Evolutionary conservation across 179 eudicot species (phyloP), one percentile per base, ranked within the genome.

Genomic region (Camellia oleifera): DNA sequence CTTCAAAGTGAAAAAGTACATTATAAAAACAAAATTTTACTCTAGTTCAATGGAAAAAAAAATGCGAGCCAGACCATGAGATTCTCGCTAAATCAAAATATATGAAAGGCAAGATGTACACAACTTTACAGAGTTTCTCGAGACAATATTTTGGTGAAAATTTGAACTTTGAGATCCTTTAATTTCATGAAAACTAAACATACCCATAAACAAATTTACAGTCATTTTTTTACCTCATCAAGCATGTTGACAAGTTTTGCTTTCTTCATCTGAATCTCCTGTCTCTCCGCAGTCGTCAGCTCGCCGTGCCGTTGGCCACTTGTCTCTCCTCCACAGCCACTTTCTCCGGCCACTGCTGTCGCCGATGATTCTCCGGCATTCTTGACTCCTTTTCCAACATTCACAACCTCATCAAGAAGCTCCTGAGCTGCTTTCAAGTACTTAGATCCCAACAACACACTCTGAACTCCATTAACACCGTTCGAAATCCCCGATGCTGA

Each of bases 191-290:
- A 32, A 32, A 32, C 40, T 32, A 32, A 32, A 32, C 40, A 32
- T 32, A 32, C 40, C 46, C 44, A 44, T 46, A 20, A 3, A n/a
- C 32, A 54, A n/a, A 61, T 2, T 12, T 7, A n/a, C 1, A 46
- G 13, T 20, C 2, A 12, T 32, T 32, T 32, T 32, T 32, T 32
- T 89, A 91, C 97, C 92, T 92, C 97, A 79, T 91, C 94, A 60
- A 92, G 90, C 97, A 92, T 91, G 83, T 79, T 81, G 17, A 88
- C 85, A 72, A 92, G 91, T 77, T 92, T 92, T 2, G 94, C 92
- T 64, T 92, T 92, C 80, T 86, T 92, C 92, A 88, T 89, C 85
- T 89, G 97, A 84, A 91, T 81, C 17, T 92, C 97, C 64, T 92
- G 94, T 67, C 91, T 89, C 76, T 92, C 91, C 0, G 94, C 88